Evolutionary conservation across 164 flowering plant species (phyloP).

Genomic region (Umbilicus rupestris): DNA sequence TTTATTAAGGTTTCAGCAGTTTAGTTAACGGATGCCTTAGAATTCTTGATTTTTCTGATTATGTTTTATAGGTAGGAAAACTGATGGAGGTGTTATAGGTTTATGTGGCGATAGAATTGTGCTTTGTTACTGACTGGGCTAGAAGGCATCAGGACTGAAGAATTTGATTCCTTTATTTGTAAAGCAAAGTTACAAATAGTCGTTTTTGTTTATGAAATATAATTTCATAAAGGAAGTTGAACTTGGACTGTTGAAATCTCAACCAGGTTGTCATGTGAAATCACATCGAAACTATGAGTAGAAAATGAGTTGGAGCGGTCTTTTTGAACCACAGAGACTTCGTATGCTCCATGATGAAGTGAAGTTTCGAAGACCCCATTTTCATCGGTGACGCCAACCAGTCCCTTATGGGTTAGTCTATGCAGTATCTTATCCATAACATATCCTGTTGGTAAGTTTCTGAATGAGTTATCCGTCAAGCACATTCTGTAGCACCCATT

Average conservation of each 20-base stretch:
- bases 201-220: neutral
- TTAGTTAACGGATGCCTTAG: too few relatives aligned
- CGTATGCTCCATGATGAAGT: slow-evolving; percentile 61
- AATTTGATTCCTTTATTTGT: neutral
- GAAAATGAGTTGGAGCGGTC: slow-evolving; percentile 5
- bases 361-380: slow-evolving; percentile 37
- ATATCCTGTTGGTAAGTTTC: slow-evolving; percentile 53
- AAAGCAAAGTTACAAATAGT: neutral
- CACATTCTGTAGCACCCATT: slow-evolving; percentile 53
- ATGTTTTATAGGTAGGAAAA: too few relatives aligned
- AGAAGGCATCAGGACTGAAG: neutral
- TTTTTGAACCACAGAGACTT: slow-evolving; percentile 27
- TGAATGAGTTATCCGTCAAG: slow-evolving; percentile 62
- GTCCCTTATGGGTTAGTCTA: slow-evolving; percentile 22
- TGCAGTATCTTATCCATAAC: slow-evolving; percentile 56
- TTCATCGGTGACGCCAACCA: slow-evolving; percentile 25
- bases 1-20: too few relatives aligned
- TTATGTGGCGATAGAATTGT: neutral
- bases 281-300: slow-evolving; percentile 14
- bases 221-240: neutral
- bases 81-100: too few relatives aligned
- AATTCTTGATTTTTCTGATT: too few relatives aligned
- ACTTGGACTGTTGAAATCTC: neutral
- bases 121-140: neutral
- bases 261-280: neutral